Base-by-base conservation (phyloP, 2,329 filamentous ascomycete species). In the Coleophoma eucalyptorum region DNA sequence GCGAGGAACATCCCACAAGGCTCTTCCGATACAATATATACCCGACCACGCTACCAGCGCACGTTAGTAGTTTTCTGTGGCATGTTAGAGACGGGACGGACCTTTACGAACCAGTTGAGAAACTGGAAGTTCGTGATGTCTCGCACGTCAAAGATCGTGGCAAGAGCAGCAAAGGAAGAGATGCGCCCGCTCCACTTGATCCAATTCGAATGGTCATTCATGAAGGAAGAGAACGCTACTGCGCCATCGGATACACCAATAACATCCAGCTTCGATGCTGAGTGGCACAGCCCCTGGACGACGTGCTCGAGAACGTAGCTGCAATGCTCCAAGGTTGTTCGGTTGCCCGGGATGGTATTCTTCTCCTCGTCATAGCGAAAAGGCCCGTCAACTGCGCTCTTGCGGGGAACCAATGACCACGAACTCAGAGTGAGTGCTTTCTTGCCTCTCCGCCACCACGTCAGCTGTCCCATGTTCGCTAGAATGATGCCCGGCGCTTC, bases 391-490 rank as follows among this genome's bases (percentile, higher is more conserved):
- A 85, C 83, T 2, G 83, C 77, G 44, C 81, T 87, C 50, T 76
- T 73, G 58, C 85, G 78, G 1, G 85, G 84, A 42, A 86, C 69
- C 2, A 74, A 75, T 7, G 73, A 64, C 74, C 86, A 87, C 3
- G 76, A 77, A 0, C 65, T 63, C 1, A 76, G 65, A 1, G 81
- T 87, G 54, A 96, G 73, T 0, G 83, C 75, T 45, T 79, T 77
- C 47, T 76, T 69, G 1, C 77, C 77, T 47, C 80, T 77, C 38
- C 87, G 81, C 66, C 87, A 89, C 84, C 90, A 97, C 60, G 85
- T 74, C 16, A 89, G 72, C 69, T 95, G 84, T 4, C 89, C 90
- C 4, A 83, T 75, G 64, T 96, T 97, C 43, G 90, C 81, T 21
- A 96, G 72, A 26, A 97, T 70, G 50, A 97, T 71, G 3, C 80